Evolutionary conservation across 139 green algal species (phyloP).

Genomic region (Picochlorum sp.): DNA sequence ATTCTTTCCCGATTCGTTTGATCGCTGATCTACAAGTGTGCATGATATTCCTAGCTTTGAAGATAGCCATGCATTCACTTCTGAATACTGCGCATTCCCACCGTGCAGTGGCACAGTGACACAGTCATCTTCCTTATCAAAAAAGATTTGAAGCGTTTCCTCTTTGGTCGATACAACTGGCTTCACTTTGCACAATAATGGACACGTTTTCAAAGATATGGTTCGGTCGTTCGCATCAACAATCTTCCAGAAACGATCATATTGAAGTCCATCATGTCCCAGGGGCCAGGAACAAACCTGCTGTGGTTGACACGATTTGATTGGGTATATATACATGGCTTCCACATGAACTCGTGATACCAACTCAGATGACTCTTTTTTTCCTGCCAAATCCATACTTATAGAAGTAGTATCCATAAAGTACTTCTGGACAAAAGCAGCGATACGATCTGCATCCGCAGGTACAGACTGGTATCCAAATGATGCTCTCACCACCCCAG

Average conservation of each 20-base stretch:
- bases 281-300: constrained; percentile 35
- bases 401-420: background rate
- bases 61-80: too few species aligned
- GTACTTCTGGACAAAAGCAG: constrained; percentile 6
- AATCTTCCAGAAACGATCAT: constrained; percentile 77
- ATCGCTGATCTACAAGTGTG: too few species aligned
- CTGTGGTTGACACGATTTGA: constrained; percentile 72
- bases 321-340: constrained; percentile 61
- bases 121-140: too few species aligned
- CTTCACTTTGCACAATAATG: constrained; percentile 40
- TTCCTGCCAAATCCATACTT: background rate
- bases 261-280: constrained; percentile 58
- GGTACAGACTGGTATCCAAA: constrained; percentile 66
- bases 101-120: too few species aligned
- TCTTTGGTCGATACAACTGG: constrained; percentile 42
- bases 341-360: background rate
- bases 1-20: too few species aligned
- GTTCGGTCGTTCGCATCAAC: constrained; percentile 43
- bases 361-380: background rate
- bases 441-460: constrained; percentile 48
- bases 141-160: background rate
- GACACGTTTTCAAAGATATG: constrained; percentile 51
- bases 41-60: too few species aligned
- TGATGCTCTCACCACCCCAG: constrained; percentile 66
- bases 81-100: too few species aligned